Percentiles rank a stretch among this genome's conserved stretches.
Evolutionary conservation across 768 basidiomycete genomes (phyloP).

Genomic region (Tubosaeta sp.): DNA sequence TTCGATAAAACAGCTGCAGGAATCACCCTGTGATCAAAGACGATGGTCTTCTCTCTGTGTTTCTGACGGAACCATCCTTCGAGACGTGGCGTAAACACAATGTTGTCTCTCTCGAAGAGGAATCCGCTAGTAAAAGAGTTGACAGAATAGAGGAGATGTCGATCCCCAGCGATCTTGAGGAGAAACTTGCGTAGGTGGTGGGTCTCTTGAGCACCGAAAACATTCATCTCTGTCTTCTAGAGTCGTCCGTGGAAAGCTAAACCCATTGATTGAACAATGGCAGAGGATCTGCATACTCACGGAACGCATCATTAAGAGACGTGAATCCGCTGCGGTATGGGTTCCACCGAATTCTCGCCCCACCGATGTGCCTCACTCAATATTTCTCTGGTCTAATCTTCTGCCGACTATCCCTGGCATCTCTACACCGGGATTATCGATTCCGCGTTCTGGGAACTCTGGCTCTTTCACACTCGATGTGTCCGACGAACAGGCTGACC

Average conservation of each 20-base stretch:
- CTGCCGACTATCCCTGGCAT: slow-evolving; percentile 32
- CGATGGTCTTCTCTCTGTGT: slow-evolving; percentile 76
- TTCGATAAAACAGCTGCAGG: slow-evolving; percentile 33
- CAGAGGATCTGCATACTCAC: slow-evolving; percentile 82
- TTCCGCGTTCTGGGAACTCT: slow-evolving; percentile 12
- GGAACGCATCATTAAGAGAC: slow-evolving; percentile 85
- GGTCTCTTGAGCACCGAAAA: background rate
- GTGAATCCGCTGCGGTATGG: slow-evolving; percentile 91
- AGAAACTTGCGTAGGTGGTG: slow-evolving; percentile 68
- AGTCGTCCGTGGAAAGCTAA: slow-evolving; percentile 70
- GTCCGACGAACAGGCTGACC: slow-evolving; percentile 63
- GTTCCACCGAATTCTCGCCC: slow-evolving; percentile 55
- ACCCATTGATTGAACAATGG: slow-evolving; percentile 83
- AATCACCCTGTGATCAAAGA: slow-evolving; percentile 92
- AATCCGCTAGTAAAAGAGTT: slow-evolving; percentile 73
- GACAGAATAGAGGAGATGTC: slow-evolving; percentile 86
- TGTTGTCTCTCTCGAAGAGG: slow-evolving; percentile 78
- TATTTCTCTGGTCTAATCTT: slow-evolving; percentile 44
- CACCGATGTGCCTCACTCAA: slow-evolving; percentile 66
- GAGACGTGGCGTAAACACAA: slow-evolving; percentile 85
- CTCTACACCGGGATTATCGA: slow-evolving; percentile 16
- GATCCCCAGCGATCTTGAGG: slow-evolving; percentile 88
- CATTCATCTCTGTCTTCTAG: slow-evolving; percentile 36
- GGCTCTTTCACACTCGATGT: slow-evolving; percentile 22
- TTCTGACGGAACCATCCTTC: slow-evolving; percentile 79